Conservation (phyloP, 23 red algal species). For the Cyanidiococcus yangmingshanensis region DNA sequence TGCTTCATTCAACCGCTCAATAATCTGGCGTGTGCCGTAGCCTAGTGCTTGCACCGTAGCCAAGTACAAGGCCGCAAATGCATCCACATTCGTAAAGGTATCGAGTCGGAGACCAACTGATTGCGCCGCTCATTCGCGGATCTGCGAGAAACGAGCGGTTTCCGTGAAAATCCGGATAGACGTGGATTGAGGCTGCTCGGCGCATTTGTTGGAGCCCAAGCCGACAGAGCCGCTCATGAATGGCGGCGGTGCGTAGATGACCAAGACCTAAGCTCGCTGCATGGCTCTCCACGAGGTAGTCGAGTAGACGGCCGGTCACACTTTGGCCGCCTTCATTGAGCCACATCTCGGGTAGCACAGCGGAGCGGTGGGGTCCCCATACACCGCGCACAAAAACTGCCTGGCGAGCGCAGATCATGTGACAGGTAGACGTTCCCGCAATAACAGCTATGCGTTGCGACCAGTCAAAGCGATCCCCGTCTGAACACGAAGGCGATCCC, state of each 20-base stretch:
- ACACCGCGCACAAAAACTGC: conserved; percentile 53
- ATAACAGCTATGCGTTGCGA: conserved; percentile 43
- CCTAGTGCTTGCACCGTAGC: conserved; percentile 49
- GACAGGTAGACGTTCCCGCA: conserved; percentile 63
- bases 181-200: conserved; percentile 42
- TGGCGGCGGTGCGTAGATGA: neutral
- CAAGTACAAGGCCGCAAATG: conserved; percentile 43
- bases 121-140: conserved; percentile 41
- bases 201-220: conserved; percentile 7
- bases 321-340: conserved; percentile 67
- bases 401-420: conserved; percentile 34
- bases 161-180: conserved; percentile 48
- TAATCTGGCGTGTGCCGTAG: conserved; percentile 58
- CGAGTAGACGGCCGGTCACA: conserved; percentile 59
- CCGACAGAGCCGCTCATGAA: conserved; percentile 11
- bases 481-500: neutral
- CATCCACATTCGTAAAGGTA: conserved; percentile 16
- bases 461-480: neutral
- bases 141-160: conserved; percentile 60
- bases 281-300: conserved; percentile 25
- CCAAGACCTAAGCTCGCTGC: conserved; percentile 3
- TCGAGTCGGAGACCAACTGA: conserved; percentile 46
- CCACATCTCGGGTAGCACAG: conserved; percentile 51
- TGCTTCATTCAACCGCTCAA: conserved; percentile 42
- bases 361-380: conserved; percentile 63